Base-by-base conservation (phyloP, 2,329 filamentous ascomycete species). In the Alternaria brassicae region DNA sequence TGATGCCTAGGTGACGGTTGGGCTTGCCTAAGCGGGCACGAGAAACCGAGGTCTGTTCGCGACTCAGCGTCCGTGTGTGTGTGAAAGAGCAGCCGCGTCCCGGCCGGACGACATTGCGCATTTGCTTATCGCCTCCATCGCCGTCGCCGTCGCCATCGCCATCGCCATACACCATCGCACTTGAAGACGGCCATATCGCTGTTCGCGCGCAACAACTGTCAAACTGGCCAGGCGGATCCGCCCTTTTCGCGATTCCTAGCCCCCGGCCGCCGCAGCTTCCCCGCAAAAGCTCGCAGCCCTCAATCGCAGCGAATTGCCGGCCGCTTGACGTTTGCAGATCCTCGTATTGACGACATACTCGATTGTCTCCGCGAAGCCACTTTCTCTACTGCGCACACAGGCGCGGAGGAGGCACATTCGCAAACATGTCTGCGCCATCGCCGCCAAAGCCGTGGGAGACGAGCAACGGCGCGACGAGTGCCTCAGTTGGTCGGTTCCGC, bases 401-500 rank as follows among this genome's bases (percentile, higher is more conserved):
- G 64, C 59, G 62, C 62, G 65, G 67, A 75, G 61, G 61, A 57
- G 60, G 61, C 52, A 67, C 54, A 61, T 42, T 50, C 40, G 53
- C 45, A 72, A 60, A 70, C 65, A 87, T 88, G 85, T 84, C 85
- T 72, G 81, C 84, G 67, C 82, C 82, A 66, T 97, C 94, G 79
- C 95, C 95, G 75, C 95, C 95, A 56, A 99, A 99, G 81, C 95
- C 95, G 45, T 99, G 95, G 95, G 95, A 99, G 82, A 87, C 90
- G 78, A 86, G 89, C 67, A 90, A 89, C 79, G 86, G 87, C 62
- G 83, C 79, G 58, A 78, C 75, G 37, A 77, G 75, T 67, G 73
- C 75, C 67, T 77, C 75, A 65, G 75, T 77, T 63, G 75, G 75
- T 78, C 45, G 68, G 75, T 74, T 53, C 30, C 57, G 50, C 55